Conservation (phyloP, 352 stramenopile genomes). For the Pythium aquatile region DNA sequence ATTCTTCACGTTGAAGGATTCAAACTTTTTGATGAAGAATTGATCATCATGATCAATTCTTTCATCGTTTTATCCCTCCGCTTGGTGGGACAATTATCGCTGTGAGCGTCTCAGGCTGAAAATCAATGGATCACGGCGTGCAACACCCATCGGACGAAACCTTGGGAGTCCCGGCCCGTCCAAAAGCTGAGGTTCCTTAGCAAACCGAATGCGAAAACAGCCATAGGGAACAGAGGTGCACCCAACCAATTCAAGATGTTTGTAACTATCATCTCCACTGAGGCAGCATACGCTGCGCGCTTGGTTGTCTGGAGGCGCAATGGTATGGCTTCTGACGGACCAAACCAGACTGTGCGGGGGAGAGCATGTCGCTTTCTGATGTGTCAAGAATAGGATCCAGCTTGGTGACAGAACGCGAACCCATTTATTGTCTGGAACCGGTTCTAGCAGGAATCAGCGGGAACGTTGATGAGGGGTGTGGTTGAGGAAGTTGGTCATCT, state of each 20-base stretch:
- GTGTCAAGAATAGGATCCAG: neutral
- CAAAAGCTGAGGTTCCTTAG: no score
- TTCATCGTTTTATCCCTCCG: no score
- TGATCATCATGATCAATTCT: no score
- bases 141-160: no score
- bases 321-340: neutral
- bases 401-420: neutral
- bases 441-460: neutral
- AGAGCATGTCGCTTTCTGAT: neutral
- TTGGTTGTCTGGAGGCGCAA: neutral
- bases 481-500: constrained; percentile 2
- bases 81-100: no score
- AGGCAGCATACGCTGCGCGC: neutral
- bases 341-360: neutral
- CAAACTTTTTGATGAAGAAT: no score
- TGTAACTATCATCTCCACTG: neutral
- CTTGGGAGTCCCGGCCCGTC: no score
- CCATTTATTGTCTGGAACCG: neutral
- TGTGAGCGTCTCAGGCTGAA: no score
- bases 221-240: neutral
- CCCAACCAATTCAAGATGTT: neutral
- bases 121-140: no score
- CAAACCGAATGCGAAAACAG: no score
- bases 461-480: neutral
- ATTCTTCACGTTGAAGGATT: no score